Evolutionary conservation across 225 moss, liverwort and hornwort genomes (phyloP).

Genomic region (Marchantia polymorpha): DNA sequence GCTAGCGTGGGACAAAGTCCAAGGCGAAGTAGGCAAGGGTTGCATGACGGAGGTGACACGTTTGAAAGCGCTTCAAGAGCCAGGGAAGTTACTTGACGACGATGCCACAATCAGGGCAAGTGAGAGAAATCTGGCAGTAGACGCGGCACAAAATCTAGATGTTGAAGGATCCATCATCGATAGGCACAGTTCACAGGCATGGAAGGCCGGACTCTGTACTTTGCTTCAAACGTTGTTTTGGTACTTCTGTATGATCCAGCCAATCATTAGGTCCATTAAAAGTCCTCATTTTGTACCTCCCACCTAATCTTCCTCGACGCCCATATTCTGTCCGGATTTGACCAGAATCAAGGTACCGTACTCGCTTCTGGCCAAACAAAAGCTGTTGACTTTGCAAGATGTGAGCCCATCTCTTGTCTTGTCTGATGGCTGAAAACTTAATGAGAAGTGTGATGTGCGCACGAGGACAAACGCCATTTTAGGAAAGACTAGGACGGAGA

Average conservation of each 20-base stretch:
- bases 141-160: neutral
- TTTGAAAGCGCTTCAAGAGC: neutral
- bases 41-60: neutral
- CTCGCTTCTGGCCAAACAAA: too few relatives aligned
- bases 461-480: neutral
- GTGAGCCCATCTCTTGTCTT: neutral
- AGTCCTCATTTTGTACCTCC: neutral
- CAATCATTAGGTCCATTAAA: neutral
- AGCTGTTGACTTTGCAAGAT: neutral
- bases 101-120: too few relatives aligned
- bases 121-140: neutral
- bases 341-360: too few relatives aligned
- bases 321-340: too few relatives aligned
- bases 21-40: neutral
- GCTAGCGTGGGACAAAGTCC: neutral
- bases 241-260: slow-evolving; percentile 8
- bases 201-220: neutral
- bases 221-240: neutral
- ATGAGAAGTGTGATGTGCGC: neutral
- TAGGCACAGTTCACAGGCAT: neutral
- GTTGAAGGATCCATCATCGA: neutral
- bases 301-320: neutral
- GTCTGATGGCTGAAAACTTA: neutral
- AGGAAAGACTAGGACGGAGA: neutral
- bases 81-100: neutral